Conservation (phyloP, 768 basidiomycete species). For the Lentinus brumalis region DNA sequence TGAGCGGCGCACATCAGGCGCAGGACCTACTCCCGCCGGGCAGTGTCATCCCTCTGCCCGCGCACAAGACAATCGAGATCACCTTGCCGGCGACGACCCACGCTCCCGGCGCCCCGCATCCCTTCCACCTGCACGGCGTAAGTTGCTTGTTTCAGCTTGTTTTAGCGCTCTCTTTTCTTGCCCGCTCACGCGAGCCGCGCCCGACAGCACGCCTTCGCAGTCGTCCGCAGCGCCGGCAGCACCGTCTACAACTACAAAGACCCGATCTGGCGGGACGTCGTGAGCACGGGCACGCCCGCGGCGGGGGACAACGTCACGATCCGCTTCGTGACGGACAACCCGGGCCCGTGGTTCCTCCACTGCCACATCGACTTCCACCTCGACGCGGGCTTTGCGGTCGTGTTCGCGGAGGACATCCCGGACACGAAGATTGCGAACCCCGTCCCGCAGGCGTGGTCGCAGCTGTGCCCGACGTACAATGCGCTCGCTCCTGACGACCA, state of each 20-base stretch:
- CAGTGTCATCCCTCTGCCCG: conserved; percentile 47
- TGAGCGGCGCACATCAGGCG: conserved; percentile 44
- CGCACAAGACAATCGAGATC: conserved; percentile 47
- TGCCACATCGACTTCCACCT: conserved; percentile 23
- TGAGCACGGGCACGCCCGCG: conserved; percentile 27
- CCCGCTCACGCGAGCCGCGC: neutral
- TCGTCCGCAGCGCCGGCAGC: conserved; percentile 45
- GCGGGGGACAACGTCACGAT: conserved; percentile 44
- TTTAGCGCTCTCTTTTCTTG: neutral
- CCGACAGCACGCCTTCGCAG: conserved; percentile 45
- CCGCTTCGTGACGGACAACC: conserved; percentile 39
- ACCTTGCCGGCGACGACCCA: conserved; percentile 16
- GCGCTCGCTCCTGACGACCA: neutral
- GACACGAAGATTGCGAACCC: conserved; percentile 3
- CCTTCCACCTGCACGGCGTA: conserved; percentile 20
- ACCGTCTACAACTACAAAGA: conserved; percentile 46
- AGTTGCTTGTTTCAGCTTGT: neutral
- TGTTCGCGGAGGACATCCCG: conserved; percentile 17
- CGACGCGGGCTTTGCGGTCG: conserved; percentile 21
- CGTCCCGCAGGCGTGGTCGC: conserved; percentile 1
- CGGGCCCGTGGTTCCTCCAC: conserved; percentile 24
- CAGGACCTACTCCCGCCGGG: conserved; percentile 44
- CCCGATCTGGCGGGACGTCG: conserved; percentile 50
- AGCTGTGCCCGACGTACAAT: conserved; percentile 8
- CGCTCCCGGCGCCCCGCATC: conserved; percentile 8